These are phyloP conservation scores for Malus sylvestris DNA, from an alignment of 306 rosid genomes.

Conservation along the genomic window DNA sequence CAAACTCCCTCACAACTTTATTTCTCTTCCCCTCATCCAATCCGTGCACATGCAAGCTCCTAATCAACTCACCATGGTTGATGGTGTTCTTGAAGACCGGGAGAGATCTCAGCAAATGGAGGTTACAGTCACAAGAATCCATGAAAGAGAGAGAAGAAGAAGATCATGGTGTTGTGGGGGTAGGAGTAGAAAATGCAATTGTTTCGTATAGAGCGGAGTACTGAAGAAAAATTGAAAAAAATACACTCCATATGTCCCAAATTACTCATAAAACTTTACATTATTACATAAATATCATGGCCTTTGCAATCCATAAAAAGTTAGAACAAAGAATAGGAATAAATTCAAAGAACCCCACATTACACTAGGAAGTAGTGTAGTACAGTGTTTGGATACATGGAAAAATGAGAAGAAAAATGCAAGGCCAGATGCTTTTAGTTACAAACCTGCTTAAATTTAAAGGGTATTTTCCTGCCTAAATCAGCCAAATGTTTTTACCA, in stretches of 20 bases:
- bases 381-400: constrained; percentile 20
- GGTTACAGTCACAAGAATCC: constrained; percentile 29
- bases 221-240: not conserved
- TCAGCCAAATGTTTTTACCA: constrained; percentile 39
- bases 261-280: not conserved
- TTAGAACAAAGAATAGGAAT: not conserved
- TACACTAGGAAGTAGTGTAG: constrained; percentile 25
- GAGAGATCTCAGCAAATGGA: constrained; percentile 36
- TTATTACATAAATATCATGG: not conserved
- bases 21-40: constrained; percentile 34
- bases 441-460: constrained; percentile 57
- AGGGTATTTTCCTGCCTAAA: constrained; percentile 58
- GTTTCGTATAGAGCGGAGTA: too few species aligned
- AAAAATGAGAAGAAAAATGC: constrained; percentile 31
- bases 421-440: constrained; percentile 42
- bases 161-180: not conserved
- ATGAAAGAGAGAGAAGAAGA: constrained; percentile 12
- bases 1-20: constrained; percentile 54
- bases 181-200: not conserved
- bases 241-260: not conserved
- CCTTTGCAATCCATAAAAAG: not conserved
- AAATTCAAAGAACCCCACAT: constrained; percentile 25
- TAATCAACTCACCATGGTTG: constrained; percentile 43
- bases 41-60: constrained; percentile 44
- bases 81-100: constrained; percentile 51